phyloP scores from a whole-genome alignment of 148 eudicot genomes.

The Agrostemma githago region DNA sequence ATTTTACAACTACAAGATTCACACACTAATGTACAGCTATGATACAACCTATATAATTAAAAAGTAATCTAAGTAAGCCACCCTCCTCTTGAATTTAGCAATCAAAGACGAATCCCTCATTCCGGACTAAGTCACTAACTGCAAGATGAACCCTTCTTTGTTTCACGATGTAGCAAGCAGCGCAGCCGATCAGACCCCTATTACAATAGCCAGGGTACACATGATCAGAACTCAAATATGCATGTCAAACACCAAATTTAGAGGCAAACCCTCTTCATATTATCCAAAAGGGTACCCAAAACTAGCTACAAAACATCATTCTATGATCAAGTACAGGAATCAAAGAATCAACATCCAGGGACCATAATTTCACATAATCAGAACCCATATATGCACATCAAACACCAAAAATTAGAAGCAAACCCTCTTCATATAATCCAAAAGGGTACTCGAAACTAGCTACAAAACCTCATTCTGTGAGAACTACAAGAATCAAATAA shows the following conservation, averaged over 20 bases:
- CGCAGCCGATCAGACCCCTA: slow-evolving; percentile 27
- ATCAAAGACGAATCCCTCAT: slow-evolving; percentile 43
- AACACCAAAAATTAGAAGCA: not conserved
- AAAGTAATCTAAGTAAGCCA: slow-evolving; percentile 21
- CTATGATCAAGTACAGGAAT: not conserved
- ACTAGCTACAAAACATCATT: slow-evolving; percentile 5
- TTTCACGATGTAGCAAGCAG: slow-evolving; percentile 24
- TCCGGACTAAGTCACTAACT: not conserved
- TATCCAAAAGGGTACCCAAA: slow-evolving; percentile 17
- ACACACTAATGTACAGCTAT: slow-evolving; percentile 15
- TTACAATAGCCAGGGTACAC: slow-evolving; percentile 23
- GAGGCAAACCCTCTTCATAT: slow-evolving; percentile 13
- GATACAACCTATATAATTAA: slow-evolving; percentile 29
- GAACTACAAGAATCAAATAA: slow-evolving; percentile 9
- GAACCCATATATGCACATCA: not conserved
- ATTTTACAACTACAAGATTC: slow-evolving; percentile 9
- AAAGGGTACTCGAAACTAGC: not conserved
- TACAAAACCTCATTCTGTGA: slow-evolving; percentile 13
- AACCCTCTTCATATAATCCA: not conserved
- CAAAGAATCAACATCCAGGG: not conserved
- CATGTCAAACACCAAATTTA: slow-evolving; percentile 21
- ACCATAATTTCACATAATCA: not conserved
- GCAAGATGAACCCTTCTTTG: slow-evolving; percentile 13
- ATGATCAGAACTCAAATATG: slow-evolving; percentile 29
- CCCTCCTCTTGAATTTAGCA: slow-evolving; percentile 30